Conservation (phyloP, 768 basidiomycete species). For the Termitomyces eurrhizus region DNA sequence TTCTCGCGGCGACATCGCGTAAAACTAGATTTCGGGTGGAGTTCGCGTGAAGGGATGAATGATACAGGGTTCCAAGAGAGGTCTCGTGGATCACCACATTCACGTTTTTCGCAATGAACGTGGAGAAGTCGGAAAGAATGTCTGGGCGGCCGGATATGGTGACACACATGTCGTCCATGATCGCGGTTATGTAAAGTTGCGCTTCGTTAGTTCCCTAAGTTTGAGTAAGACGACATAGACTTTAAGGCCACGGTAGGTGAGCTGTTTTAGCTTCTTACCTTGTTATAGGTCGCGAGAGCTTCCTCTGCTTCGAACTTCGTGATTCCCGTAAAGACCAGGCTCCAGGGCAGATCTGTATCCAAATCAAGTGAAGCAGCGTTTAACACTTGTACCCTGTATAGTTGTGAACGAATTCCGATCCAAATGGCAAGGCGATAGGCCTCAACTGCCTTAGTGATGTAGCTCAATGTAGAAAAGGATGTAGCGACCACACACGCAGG, state of each 20-base stretch:
- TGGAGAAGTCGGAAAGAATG: constrained; percentile 39
- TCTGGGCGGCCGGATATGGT: constrained; percentile 60
- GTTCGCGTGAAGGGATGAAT: constrained; percentile 31
- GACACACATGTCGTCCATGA: constrained; percentile 42
- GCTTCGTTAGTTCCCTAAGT: constrained; percentile 11
- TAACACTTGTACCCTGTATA: constrained; percentile 22
- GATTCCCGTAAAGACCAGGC: constrained; percentile 21
- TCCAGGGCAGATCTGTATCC: constrained; percentile 20
- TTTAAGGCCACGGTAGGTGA: constrained; percentile 7
- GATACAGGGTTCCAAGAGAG: constrained; percentile 50
- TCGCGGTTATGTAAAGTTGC: constrained; percentile 45
- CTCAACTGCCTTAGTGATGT: constrained; percentile 41
- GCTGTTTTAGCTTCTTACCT: constrained; percentile 12
- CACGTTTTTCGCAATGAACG: constrained; percentile 25
- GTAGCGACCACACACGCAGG: constrained; percentile 48
- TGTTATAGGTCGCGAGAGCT: constrained; percentile 15
- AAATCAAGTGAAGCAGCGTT: constrained; percentile 23
- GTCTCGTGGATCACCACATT: constrained; percentile 37
- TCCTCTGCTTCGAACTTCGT: constrained; percentile 27
- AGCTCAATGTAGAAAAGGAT: constrained; percentile 35
- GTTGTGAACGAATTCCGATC: constrained; percentile 43
- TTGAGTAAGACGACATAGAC: constrained; percentile 6
- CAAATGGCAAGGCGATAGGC: constrained; percentile 49
- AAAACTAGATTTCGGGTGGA: constrained; percentile 37
- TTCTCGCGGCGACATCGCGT: constrained; percentile 37